Base-by-base conservation (phyloP, 441 rosid genomes). In the Euphorbia schlechtendalii region DNA sequence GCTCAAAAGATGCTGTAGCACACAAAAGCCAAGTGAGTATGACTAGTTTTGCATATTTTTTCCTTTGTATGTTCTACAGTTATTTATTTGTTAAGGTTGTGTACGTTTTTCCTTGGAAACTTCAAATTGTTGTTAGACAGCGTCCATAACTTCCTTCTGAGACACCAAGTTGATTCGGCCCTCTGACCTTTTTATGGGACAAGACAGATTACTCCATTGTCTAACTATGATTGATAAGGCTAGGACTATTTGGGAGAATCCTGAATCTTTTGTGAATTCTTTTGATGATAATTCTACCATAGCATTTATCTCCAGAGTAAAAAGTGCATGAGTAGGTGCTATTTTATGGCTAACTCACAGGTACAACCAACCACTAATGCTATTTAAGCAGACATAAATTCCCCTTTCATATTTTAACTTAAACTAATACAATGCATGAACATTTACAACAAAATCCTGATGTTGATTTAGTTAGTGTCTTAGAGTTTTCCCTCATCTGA, bases 21-120 rank as follows among this genome's bases (percentile, higher is more conserved):
- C 81, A 70, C 73, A 81, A 70, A 67, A 38, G 46, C 81, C 84
- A 72, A 75, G 98, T 94, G 73, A 78, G 83, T 79, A 51, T 71
- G 60, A 59, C 64, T 61, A 41, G 59, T 40, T 69, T 27, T 22
- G n/a, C 21, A 11, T 28, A 63, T 49, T 55, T 66, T 52, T 40
- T 21, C 56, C 41, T 69, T 65, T 34, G 62, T 21, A 32, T 20
- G 27, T 14, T 61, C 52, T 25, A 38, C 22, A 20, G 40, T n/a
- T 11, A 10, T 49, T 32, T 59, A 18, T 49, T 8, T 18, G 25
- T 49, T 18, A 18, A 18, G 24, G 12, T 6, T 43, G 17, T 43
- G 48, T 43, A 43, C 15, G n/a, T 13, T 43, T 12, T 13, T 14
- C 48, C 17, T 12, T 14, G 48, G 15, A 14, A n/a, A 14, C 48